Evolutionary conservation across 1,284 basidiomycete genomes (phyloP), one percentile per base, ranked within the genome.

Genomic region (Wolfiporia cocos): DNA sequence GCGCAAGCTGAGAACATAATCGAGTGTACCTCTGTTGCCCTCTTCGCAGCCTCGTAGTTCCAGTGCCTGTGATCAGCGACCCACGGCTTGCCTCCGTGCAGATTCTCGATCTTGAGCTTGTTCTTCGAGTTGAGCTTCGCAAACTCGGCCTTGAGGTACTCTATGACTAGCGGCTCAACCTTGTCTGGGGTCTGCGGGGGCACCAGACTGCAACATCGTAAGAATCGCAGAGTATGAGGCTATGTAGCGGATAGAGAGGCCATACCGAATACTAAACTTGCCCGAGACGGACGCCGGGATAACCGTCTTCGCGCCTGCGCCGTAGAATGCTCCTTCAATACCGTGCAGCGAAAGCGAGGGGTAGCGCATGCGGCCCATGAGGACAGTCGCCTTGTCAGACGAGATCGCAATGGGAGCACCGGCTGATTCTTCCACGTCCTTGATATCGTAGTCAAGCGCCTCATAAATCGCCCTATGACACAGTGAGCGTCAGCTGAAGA

Each of bases 261-360:
- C 80, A 24, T 59, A 84, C 72, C 93, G 86, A 61, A 97, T 87
- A 54, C 88, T 92, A 71, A 95, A 97, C 67, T 95, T 97, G 40
- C 93, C 95, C 9, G 81, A 72, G 21, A 98, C 92, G 46, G 84
- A 83, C 28, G 90, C 89, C 0, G 72, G 95, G 65, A 99, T 99
- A 59, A 99, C 96, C 0, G 95, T 99, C 79, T 96, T 96, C 34
- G 78, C 82, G 5, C 91, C 91, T 1, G 78, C 74, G 4, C 86
- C 88, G 47, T 82, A 89, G 73, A 98, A 98, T 4, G 94, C 96
- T 43, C 96, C 95, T 65, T 98, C 92, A 57, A 99, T 95, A 20
- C 95, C 96, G 65, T 99, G 95, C 14, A 99, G 68, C 3, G 92
- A 95, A 46, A 99, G 75, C 48, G 84, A 88, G 1, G 93, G 92